A percentile compares a stretch with the other conserved stretches of the same genome.
Evolutionary conservation across 2,329 filamentous ascomycete genomes (phyloP).

Genomic region (Phialocephala sp.): DNA sequence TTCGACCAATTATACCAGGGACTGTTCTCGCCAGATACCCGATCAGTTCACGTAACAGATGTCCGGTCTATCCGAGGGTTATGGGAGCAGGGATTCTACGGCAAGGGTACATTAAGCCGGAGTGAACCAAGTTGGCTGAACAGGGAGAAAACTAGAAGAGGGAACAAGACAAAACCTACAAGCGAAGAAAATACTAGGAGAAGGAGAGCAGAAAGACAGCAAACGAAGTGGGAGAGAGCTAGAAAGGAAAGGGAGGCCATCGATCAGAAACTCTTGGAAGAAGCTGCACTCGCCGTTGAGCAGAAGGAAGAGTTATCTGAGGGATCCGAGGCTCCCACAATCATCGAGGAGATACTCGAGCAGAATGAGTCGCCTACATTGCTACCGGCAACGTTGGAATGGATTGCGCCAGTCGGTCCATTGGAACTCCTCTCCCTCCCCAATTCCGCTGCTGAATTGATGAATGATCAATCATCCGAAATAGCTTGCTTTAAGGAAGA

Average conservation of each 20-base stretch:
- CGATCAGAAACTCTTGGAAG: conserved; percentile 68
- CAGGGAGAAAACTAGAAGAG: conserved; percentile 75
- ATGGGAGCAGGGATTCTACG: conserved; percentile 98
- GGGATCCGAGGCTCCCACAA: conserved; percentile 3
- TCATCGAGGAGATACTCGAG: background rate
- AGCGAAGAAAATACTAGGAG: conserved; percentile 82
- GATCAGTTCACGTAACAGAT: conserved; percentile 85
- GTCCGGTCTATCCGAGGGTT: conserved; percentile 75
- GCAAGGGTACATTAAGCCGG: conserved; percentile 89
- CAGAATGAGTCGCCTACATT: background rate
- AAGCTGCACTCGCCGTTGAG: conserved; percentile 42
- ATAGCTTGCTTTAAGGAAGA: conserved; percentile 15
- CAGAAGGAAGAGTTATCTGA: conserved; percentile 2
- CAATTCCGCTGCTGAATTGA: conserved; percentile 45
- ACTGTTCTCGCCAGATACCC: conserved; percentile 80
- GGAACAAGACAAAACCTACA: conserved; percentile 68
- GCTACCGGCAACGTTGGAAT: conserved; percentile 7
- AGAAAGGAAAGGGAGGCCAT: conserved; percentile 84
- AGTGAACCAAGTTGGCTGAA: conserved; percentile 95
- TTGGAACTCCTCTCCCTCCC: conserved; percentile 58
- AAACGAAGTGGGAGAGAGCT: conserved; percentile 92
- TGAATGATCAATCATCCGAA: background rate
- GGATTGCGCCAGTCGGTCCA: conserved; percentile 36
- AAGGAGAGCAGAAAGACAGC: conserved; percentile 78
- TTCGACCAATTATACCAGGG: conserved; percentile 70